Evolutionary conservation across 192 early-diverging fungal genomes (phyloP).

Genomic region (Hyaloraphidium curvatum): DNA sequence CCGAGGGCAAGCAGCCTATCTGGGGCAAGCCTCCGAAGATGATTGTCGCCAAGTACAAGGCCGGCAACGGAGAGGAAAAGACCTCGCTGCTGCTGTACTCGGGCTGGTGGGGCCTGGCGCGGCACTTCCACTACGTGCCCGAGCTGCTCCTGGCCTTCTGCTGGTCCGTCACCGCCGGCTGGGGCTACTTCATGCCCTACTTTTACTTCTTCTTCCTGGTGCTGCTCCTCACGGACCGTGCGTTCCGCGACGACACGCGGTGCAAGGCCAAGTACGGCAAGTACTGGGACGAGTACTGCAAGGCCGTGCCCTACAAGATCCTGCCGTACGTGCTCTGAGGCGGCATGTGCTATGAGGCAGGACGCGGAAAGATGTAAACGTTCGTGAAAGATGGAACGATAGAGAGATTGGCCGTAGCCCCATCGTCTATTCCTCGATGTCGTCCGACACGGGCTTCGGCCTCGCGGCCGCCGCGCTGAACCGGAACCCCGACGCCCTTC

Average conservation of each 20-base stretch:
- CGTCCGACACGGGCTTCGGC: no score
- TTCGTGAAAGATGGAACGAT: no score
- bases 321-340: conserved; percentile 53
- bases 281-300: conserved; percentile 78
- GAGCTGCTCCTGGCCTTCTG: conserved; percentile 84
- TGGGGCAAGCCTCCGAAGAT: no score
- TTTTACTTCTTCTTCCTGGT: conserved; percentile 87
- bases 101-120: conserved; percentile 89
- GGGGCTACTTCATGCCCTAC: conserved; percentile 61
- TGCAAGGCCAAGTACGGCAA: conserved; percentile 86
- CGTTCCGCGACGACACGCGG: conserved; percentile 68
- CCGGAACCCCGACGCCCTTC: no score
- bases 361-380: no score
- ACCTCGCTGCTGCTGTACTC: conserved; percentile 54
- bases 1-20: no score
- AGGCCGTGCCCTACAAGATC: conserved; percentile 59
- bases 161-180: conserved; percentile 75
- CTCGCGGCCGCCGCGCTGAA: no score
- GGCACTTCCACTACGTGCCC: conserved; percentile 86
- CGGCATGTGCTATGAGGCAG: no score
- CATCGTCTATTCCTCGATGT: no score
- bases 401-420: no score
- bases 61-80: no score
- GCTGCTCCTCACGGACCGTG: conserved; percentile 73
- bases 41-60: no score